Conservation (phyloP, 192 early-diverging fungal genomes). For the Coemansia sp. region DNA sequence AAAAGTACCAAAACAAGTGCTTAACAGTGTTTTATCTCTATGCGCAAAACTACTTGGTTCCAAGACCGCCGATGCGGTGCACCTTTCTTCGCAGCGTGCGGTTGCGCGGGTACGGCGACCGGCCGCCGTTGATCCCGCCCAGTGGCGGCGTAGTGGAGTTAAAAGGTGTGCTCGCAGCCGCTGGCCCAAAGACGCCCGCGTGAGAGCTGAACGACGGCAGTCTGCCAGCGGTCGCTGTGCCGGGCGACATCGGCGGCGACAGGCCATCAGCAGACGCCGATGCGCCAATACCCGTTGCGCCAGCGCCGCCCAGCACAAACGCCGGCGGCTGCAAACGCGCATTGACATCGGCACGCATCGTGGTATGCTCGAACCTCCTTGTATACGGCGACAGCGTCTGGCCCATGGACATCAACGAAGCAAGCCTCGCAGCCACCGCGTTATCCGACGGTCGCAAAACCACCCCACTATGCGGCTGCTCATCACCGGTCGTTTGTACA, state of each 20-base stretch:
- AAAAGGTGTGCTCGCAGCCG: constrained; percentile 19
- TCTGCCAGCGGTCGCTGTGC: constrained; percentile 4
- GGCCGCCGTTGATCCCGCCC: constrained; percentile 17
- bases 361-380: constrained; percentile 74
- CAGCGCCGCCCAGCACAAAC: constrained; percentile 3
- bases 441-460: constrained; percentile 74
- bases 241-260: constrained; percentile 29
- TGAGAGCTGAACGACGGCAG: constrained; percentile 23
- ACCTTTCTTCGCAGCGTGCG: constrained; percentile 48
- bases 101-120: constrained; percentile 51
- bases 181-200: neutral
- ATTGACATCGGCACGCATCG: constrained; percentile 65
- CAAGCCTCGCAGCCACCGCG: constrained; percentile 82
- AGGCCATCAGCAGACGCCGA: constrained; percentile 12
- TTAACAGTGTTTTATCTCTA: no score
- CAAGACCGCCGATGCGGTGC: constrained; percentile 26
- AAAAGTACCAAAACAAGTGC: neutral
- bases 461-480: constrained; percentile 24
- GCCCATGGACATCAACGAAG: constrained; percentile 77
- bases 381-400: constrained; percentile 88
- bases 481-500: neutral
- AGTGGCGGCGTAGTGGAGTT: constrained; percentile 33
- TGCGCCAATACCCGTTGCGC: constrained; percentile 10
- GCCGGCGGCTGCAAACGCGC: constrained; percentile 15
- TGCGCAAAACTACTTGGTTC: neutral